Percentiles rank a stretch among this genome's conserved stretches.
phyloP scores from a whole-genome alignment of 1,139 yeast species.

The Magnusiomyces suaveolens region DNA sequence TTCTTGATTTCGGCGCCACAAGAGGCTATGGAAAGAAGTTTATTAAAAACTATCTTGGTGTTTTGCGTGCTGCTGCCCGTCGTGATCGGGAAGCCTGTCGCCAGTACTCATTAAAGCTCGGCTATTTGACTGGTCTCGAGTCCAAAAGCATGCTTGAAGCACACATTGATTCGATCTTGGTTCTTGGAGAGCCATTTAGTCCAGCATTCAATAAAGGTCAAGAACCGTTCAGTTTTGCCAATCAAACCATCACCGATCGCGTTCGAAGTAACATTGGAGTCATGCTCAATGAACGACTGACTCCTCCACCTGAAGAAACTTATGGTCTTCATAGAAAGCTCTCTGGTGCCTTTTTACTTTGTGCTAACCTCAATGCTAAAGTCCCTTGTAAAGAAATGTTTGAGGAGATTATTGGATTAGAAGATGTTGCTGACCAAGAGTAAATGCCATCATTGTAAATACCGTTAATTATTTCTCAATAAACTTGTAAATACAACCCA shows the following conservation, averaged over 20 bases:
- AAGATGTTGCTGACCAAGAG: slow-evolving; percentile 13
- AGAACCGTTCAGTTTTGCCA: slow-evolving; percentile 54
- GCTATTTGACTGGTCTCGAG: slow-evolving; percentile 88
- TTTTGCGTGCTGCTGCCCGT: slow-evolving; percentile 67
- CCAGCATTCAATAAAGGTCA: slow-evolving; percentile 35
- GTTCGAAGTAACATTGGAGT: slow-evolving; percentile 76
- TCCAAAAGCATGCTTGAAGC: slow-evolving; percentile 81
- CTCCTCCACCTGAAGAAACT: slow-evolving; percentile 98
- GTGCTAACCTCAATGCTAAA: slow-evolving; percentile 74
- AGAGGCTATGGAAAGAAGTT: slow-evolving; percentile 66
- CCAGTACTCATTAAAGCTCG: slow-evolving; percentile 59
- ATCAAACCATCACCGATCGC: slow-evolving; percentile 88
- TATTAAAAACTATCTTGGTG: slow-evolving; percentile 55
- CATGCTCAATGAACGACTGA: slow-evolving; percentile 82
- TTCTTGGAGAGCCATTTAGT: slow-evolving; percentile 85
- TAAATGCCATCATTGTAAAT: too few species aligned
- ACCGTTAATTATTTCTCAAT: too few species aligned
- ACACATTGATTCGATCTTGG: slow-evolving; percentile 83
- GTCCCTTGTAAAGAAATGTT: slow-evolving; percentile 79
- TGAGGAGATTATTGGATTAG: slow-evolving; percentile 56
- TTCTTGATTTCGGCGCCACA: slow-evolving; percentile 93
- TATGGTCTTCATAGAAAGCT: slow-evolving; percentile 89
- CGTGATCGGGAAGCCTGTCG: slow-evolving; percentile 60
- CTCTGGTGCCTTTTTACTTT: slow-evolving; percentile 84
- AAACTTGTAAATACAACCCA: too few species aligned